These are phyloP conservation scores for Murraya koenigii DNA, from an alignment of 345 rosid species.

Conservation along the genomic window DNA sequence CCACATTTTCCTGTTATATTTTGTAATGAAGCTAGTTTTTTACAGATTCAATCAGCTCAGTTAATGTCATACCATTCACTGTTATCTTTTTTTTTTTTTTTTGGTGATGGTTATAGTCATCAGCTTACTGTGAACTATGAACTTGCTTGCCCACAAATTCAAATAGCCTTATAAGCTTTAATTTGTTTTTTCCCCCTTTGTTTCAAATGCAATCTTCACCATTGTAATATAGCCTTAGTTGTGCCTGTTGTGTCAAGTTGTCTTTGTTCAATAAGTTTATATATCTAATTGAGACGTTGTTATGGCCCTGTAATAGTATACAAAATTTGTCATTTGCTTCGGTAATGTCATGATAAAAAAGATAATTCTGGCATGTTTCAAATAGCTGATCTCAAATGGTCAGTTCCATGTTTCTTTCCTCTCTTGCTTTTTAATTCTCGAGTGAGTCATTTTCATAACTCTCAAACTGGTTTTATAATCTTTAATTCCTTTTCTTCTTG, in stretches of 20 bases:
- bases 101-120: too few species aligned
- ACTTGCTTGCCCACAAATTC: background rate
- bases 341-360: background rate
- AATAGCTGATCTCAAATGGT: background rate
- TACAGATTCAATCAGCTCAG: background rate
- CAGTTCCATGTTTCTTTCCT: background rate
- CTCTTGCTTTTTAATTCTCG: background rate
- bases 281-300: background rate
- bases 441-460: background rate
- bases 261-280: background rate
- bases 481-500: background rate
- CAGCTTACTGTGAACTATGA: background rate
- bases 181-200: background rate
- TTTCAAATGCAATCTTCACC: background rate
- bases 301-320: background rate
- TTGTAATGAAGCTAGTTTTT: background rate
- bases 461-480: background rate
- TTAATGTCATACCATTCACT: background rate
- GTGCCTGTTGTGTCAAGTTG: background rate
- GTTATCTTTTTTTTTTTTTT: too few species aligned
- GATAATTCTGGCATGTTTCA: too few species aligned
- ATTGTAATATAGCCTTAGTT: background rate
- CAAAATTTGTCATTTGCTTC: background rate
- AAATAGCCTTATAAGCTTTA: background rate
- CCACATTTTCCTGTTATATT: background rate